A percentile compares a stretch with the other conserved stretches of the same genome.
phyloP scores from a whole-genome alignment of 2,329 filamentous ascomycete species.

The Apiospora koreana region DNA sequence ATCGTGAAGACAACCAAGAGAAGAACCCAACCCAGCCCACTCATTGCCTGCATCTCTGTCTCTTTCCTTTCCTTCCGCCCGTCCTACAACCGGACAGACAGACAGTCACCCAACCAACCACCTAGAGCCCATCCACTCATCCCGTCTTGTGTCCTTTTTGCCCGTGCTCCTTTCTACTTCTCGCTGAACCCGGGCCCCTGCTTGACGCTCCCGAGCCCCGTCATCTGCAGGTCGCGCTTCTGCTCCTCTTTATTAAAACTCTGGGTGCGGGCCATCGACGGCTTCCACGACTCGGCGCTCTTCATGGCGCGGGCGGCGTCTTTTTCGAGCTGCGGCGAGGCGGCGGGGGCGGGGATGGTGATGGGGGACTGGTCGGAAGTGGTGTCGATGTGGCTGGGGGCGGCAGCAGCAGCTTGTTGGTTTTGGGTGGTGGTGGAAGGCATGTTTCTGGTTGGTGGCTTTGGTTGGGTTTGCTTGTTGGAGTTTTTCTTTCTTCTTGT shows the following conservation, averaged over 20 bases:
- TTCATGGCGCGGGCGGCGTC: slow-evolving; percentile 39
- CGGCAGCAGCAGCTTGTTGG: no score
- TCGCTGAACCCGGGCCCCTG: slow-evolving; percentile 45
- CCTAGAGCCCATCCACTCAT: neutral
- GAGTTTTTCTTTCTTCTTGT: neutral
- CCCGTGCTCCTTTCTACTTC: slow-evolving; percentile 16
- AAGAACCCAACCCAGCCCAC: neutral
- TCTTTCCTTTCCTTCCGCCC: no score
- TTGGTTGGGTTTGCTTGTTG: no score
- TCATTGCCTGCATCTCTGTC: no score
- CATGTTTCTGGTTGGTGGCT: neutral
- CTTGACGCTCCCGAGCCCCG: slow-evolving; percentile 32
- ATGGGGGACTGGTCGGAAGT: neutral
- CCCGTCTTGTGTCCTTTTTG: neutral
- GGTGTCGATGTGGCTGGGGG: neutral
- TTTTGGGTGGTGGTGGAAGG: neutral
- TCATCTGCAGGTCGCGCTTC: slow-evolving; percentile 54
- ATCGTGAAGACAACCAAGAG: neutral
- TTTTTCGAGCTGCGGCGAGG: slow-evolving; percentile 31
- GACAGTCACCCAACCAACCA: neutral
- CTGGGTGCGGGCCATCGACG: slow-evolving; percentile 43
- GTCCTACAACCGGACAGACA: neutral
- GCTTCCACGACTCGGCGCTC: slow-evolving; percentile 47
- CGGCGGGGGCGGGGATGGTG: slow-evolving; percentile 16
- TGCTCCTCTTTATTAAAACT: slow-evolving; percentile 57